Evolutionary conservation across 495 filamentous ascomycete species (phyloP), one percentile per base, ranked within the genome.

Genomic region (Podospora sp.): DNA sequence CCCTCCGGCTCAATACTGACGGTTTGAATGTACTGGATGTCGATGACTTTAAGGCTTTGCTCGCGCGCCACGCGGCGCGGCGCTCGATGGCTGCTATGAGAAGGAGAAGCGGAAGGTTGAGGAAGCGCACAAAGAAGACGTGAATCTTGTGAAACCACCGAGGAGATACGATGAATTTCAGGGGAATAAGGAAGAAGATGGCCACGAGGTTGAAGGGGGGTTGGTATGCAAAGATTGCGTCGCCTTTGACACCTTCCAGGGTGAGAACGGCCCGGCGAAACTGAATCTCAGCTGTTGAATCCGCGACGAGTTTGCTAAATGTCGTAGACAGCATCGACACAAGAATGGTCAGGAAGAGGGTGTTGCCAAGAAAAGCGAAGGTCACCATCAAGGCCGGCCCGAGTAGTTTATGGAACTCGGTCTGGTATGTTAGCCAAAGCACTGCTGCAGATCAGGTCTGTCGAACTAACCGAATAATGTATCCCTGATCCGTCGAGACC

Each of bases 81-180:
- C 88, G 86, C 73, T 90, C 89, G 61, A 84, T 81, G 20, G 85
- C 55, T 33, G 83, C 81, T 65, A 92, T 86, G 63, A 85, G 27
- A 35, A 91, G 80, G 0, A 92, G 79, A 6, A 92, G 71, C 0
- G 90, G 90, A 1, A 87, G 79, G 70, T 92, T 92, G 72, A 90
- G 78, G 11, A 84, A 65, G 35, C 89, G 86, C 16, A 91, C 85
- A 12, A 81, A 80, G 58, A 84, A 80, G 56, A 92, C 87, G 71
- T 92, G 91, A 65, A 91, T 85, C 72, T 91, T 92, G 78, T 92
- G 90, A 69, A 91, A 91, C 89, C 89, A 91, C 36, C 90, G 86
- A 1, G 88, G 86, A 0, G 84, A 83, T 58, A 89, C 79, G 11
- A 87, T 67, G 68, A 86, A 86, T 64, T 90, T 91, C 58, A 92